phyloP scores from a whole-genome alignment of 2,329 filamentous ascomycete genomes.

The Botrytis tulipae region DNA sequence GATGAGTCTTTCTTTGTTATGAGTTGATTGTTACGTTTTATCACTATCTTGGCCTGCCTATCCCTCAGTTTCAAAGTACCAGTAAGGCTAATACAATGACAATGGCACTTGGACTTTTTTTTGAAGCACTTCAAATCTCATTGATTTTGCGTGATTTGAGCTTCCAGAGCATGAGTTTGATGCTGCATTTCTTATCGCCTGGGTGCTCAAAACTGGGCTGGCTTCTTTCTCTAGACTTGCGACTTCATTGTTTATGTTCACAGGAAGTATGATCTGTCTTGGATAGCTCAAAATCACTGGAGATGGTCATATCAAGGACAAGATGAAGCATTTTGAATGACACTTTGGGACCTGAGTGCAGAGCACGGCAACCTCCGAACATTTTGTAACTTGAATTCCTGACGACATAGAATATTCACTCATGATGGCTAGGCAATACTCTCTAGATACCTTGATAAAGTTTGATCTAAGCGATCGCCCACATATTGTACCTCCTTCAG shows the following conservation, averaged over 20 bases:
- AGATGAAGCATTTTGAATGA: background rate
- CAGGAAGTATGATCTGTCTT: background rate
- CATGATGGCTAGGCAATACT: background rate
- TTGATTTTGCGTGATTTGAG: background rate
- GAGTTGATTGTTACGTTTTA: background rate
- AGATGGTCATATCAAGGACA: background rate
- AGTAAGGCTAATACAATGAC: background rate
- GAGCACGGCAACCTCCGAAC: too few species aligned
- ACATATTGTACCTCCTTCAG: background rate
- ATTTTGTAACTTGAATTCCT: background rate
- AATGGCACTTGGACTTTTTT: background rate
- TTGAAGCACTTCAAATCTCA: background rate
- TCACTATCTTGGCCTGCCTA: background rate
- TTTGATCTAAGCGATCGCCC: background rate
- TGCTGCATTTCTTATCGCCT: too few species aligned
- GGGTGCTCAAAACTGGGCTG: background rate
- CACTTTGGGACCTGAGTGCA: background rate
- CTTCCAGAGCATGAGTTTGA: background rate
- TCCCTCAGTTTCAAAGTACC: background rate
- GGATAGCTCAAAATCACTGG: background rate
- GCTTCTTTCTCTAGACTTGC: background rate
- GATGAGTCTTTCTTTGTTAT: background rate
- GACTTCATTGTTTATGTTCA: background rate
- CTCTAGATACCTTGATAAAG: background rate
- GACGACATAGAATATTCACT: conserved; percentile 4